Evolutionary conservation across 148 eudicot species (phyloP), one percentile per base, ranked within the genome.

Genomic region (Fallopia convolvulus): DNA sequence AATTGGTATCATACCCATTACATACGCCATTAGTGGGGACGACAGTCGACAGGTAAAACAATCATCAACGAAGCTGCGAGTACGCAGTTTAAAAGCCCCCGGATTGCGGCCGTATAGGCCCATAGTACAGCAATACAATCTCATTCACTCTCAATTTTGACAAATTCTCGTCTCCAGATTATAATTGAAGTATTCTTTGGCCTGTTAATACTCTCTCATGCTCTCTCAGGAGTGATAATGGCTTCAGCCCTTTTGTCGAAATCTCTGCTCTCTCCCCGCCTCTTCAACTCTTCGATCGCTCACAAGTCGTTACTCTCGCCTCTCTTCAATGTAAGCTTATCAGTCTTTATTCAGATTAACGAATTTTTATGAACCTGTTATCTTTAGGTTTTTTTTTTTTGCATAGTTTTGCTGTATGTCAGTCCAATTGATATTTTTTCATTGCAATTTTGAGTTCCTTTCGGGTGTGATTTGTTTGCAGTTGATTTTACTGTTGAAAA

Each of bases 171-270:
- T 33, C 21, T 23, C 6, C 40, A 40, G 70, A 63, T 63, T 13
- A 7, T 7, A 6, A 20, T n/a, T 60, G 30, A 26, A 20, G 1
- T 75, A 65, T 42, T 18, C 13, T 52, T 50, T 15, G 41, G 33
- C 46, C 46, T 36, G 42, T 68, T 68, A n/a, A 17, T 68, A 39
- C 72, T 68, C 72, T 68, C 72, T 39, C 72, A 68, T 68, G 72
- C 72, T 39, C 72, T 68, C 72, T 8, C 72, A 33, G 44, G 72
- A 17, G 8, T 68, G 72, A 68, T 32, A 36, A 68, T 68, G 72
- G 72, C 72, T 68, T 68, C 72, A 33, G 72, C 72, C 72, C 44
- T 68, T 39, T 39, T 68, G 44, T 68, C 72, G 18, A 68, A 68
- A 36, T 68, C 72, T 36, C 46, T 68, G 21, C 39, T 8, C 12